phyloP scores from a whole-genome alignment of 2,329 filamentous ascomycete genomes.

The Coniochaeta sp. region DNA sequence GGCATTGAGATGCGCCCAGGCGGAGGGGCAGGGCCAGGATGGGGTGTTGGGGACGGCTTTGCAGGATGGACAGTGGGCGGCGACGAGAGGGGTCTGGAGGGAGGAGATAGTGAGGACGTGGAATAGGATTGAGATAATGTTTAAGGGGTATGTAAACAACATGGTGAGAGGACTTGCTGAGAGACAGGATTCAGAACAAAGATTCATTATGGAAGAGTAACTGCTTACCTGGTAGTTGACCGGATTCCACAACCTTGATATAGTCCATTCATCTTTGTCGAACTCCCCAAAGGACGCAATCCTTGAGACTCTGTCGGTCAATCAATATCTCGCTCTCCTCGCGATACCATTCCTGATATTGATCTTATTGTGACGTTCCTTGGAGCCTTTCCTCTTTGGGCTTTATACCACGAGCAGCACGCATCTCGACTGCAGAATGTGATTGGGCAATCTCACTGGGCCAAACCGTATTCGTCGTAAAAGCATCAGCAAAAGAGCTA shows the following conservation, averaged over 20 bases:
- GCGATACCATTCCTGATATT: not conserved
- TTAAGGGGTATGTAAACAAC: not conserved
- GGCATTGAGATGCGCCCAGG: slow-evolving; percentile 39
- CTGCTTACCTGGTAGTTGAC: too few species aligned
- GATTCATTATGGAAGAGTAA: too few species aligned
- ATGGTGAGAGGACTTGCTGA: not conserved
- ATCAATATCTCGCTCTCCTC: not conserved
- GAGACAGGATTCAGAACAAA: too few species aligned
- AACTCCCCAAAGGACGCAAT: too few species aligned
- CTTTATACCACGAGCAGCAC: not conserved
- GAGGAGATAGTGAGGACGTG: not conserved
- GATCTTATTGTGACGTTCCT: not conserved
- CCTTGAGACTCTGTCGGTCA: too few species aligned
- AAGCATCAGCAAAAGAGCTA: not conserved
- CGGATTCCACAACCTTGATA: too few species aligned
- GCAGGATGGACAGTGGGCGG: slow-evolving; percentile 6
- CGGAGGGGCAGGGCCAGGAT: slow-evolving; percentile 38
- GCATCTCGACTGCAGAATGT: not conserved
- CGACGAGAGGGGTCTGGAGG: not conserved
- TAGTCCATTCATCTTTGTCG: too few species aligned
- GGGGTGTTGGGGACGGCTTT: slow-evolving; percentile 21
- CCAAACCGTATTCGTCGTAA: not conserved
- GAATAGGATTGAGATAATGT: not conserved
- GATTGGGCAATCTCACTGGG: not conserved
- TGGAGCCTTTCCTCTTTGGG: not conserved